phyloP scores from a whole-genome alignment of 1,284 basidiomycete species.

The Austroboletus rostrupii region DNA sequence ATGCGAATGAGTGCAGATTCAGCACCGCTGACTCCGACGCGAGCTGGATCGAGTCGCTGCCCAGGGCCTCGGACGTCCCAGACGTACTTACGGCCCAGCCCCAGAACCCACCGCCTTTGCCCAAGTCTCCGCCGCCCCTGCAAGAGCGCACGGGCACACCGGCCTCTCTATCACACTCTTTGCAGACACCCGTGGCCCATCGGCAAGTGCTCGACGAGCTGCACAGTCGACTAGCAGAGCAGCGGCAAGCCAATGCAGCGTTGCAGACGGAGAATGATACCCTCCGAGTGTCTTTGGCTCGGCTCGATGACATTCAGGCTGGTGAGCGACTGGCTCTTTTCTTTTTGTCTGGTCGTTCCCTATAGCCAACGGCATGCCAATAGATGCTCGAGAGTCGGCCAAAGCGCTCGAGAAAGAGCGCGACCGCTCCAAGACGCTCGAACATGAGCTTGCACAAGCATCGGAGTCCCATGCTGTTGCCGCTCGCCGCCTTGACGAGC shows the following conservation, averaged over 20 bases:
- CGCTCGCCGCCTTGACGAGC: conserved; percentile 14
- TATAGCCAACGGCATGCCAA: background rate
- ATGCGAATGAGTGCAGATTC: conserved; percentile 31
- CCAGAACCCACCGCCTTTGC: conserved; percentile 8
- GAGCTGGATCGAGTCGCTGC: conserved; percentile 58
- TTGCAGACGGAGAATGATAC: conserved; percentile 16
- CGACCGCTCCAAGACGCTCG: conserved; percentile 15
- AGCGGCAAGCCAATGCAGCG: conserved; percentile 14
- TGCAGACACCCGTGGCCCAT: background rate
- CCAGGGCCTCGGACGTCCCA: conserved; percentile 40
- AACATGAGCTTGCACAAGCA: conserved; percentile 17
- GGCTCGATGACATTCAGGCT: conserved; percentile 11
- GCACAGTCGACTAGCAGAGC: conserved; percentile 17
- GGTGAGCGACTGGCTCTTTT: conserved; percentile 9
- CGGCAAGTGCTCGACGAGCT: conserved; percentile 12
- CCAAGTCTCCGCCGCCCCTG: conserved; percentile 17
- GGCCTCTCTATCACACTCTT: conserved; percentile 4
- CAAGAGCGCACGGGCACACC: conserved; percentile 14
- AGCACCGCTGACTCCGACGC: conserved; percentile 38
- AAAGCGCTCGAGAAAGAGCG: conserved; percentile 18
- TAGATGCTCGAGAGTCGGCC: conserved; percentile 12
- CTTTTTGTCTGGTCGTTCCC: no score
- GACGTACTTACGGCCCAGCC: conserved; percentile 6
- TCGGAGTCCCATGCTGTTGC: conserved; percentile 4
- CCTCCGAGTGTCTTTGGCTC: conserved; percentile 17